phyloP scores from a whole-genome alignment of 495 filamentous ascomycete species.

The Penicillium fimorum region DNA sequence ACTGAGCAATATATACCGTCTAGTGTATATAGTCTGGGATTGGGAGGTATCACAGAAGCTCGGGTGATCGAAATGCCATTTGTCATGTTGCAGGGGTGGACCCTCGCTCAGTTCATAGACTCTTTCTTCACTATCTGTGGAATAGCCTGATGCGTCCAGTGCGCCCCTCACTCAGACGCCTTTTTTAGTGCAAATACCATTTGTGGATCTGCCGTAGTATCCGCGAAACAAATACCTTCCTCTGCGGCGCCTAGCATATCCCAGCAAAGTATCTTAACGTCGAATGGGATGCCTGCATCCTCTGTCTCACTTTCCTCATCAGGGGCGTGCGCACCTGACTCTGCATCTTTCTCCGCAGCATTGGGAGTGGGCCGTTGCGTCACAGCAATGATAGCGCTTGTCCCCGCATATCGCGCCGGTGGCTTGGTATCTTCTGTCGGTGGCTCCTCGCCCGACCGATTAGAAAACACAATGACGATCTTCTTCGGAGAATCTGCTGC shows the following conservation, averaged over 20 bases:
- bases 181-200: constrained; percentile 42
- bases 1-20: constrained; percentile 2
- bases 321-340: constrained; percentile 16
- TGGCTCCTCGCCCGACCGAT: constrained; percentile 73
- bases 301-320: constrained; percentile 18
- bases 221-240: constrained; percentile 50
- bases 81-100: not conserved
- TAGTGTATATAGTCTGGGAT: not conserved
- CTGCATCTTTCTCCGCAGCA: constrained; percentile 27
- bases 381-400: constrained; percentile 76
- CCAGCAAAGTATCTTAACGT: constrained; percentile 48
- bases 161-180: constrained; percentile 1
- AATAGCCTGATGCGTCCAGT: constrained; percentile 14
- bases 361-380: constrained; percentile 35
- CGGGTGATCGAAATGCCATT: not conserved
- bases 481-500: constrained; percentile 39
- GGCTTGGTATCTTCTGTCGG: constrained; percentile 41
- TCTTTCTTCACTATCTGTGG: not conserved
- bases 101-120: not conserved
- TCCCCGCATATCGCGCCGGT: constrained; percentile 70
- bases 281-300: constrained; percentile 20
- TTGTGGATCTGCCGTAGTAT: constrained; percentile 43
- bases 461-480: constrained; percentile 78
- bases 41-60: not conserved
- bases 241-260: constrained; percentile 45